Base-by-base conservation (phyloP, 768 basidiomycete genomes). In the Solioccasus polychromus region DNA sequence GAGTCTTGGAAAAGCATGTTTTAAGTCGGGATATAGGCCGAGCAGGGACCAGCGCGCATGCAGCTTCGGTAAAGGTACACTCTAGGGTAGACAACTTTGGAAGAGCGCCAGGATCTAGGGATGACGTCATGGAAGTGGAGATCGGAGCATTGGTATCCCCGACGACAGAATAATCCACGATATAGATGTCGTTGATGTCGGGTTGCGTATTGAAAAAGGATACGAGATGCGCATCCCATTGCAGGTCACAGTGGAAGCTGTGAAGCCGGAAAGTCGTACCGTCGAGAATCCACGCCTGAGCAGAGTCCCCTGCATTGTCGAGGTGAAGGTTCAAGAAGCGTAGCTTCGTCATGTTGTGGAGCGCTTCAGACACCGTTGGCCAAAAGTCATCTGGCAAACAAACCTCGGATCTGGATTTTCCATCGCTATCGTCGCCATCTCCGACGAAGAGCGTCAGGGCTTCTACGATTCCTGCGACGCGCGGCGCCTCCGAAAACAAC, bases 21-120 rank as follows among this genome's bases (percentile, higher is more conserved):
- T 85, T 85, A 45, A 86, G 70, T 43, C 75, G 76, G 2, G 76
- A 72, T 31, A 87, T 63, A 7, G 83, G 82, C 3, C 83, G 73
- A 10, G 70, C 70, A 1, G 83, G 81, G 18, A 78, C 72, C 9
- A 85, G 62, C 14, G 71, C 71, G 39, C 70, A 69, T 4, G 78
- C 83, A 1, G 82, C 84, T 61, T 82, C 82, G 15, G 76, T 66
- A 61, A 85, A 85, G 2, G 83, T 83, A 62, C 84, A 85, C 63
- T 85, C 81, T 32, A 86, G 60, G 20, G 67, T 73, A 5, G 75
- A 68, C 19, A 85, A 66, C 37, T 67, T 65, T 28, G 79, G 76
- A 20, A 85, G 71, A 28, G 63, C 71, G 55, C 29, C 59, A 39
- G 51, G 59, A 35, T 59, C 60, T 23, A 59, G 48, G 31, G 48